Percentiles rank a stretch among this genome's conserved stretches.
Evolutionary conservation across 2,329 filamentous ascomycete genomes (phyloP).

Genomic region (Leptosphaerulina australis): DNA sequence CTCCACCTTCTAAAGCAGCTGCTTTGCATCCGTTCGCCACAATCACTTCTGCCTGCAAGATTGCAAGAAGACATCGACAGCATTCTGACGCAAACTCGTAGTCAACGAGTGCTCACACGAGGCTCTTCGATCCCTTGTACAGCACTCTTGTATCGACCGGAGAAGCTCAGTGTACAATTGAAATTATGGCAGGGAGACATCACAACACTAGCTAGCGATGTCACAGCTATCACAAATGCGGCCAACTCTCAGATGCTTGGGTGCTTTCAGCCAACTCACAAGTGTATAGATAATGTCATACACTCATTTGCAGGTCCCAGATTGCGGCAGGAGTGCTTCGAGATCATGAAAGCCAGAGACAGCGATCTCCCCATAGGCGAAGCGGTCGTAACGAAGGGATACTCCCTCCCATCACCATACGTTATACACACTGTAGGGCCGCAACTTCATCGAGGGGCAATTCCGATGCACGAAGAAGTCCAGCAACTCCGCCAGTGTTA

Average conservation of each 20-base stretch:
- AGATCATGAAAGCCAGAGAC: slow-evolving; percentile 31
- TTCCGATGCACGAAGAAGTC: slow-evolving; percentile 26
- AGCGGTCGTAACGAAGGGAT: slow-evolving; percentile 37
- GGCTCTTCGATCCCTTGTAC: slow-evolving; percentile 16
- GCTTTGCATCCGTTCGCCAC: slow-evolving; percentile 35
- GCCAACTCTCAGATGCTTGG: slow-evolving; percentile 46
- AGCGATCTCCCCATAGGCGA: slow-evolving; percentile 33
- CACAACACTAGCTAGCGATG: slow-evolving; percentile 34
- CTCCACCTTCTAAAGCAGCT: slow-evolving; percentile 29
- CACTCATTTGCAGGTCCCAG: slow-evolving; percentile 42
- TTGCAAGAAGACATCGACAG: slow-evolving; percentile 26
- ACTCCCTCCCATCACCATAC: slow-evolving; percentile 35
- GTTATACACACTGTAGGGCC: slow-evolving; percentile 48
- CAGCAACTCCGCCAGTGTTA: slow-evolving; percentile 40
- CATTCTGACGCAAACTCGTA: slow-evolving; percentile 20
- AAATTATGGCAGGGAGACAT: slow-evolving; percentile 47
- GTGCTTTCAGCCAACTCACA: slow-evolving; percentile 45
- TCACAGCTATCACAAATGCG: slow-evolving; percentile 47
- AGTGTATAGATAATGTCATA: slow-evolving; percentile 49
- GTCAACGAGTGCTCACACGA: slow-evolving; percentile 21
- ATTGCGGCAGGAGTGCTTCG: slow-evolving; percentile 40
- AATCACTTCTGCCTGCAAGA: slow-evolving; percentile 20
- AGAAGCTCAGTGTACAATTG: slow-evolving; percentile 16
- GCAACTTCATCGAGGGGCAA: slow-evolving; percentile 30
- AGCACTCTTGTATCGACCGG: not conserved